Percentiles rank a stretch among this genome's conserved stretches.
These are phyloP conservation scores for Thielaviopsis ethacetica DNA, from an alignment of 2,329 filamentous ascomycete species.

Conservation along the genomic window DNA sequence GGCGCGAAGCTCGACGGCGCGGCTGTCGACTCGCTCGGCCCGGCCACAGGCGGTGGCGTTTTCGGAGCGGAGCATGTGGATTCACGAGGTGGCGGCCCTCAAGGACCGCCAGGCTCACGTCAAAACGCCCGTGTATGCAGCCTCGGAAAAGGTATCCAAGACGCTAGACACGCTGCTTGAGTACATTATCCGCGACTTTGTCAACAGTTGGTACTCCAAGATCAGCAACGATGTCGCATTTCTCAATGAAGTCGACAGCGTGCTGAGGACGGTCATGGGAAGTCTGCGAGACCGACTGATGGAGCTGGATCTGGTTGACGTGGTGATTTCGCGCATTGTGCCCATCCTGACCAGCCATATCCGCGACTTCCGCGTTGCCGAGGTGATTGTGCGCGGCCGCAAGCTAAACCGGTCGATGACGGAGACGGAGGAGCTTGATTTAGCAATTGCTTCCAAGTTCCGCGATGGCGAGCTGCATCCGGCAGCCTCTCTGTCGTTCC, in stretches of 20 bases:
- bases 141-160: constrained; percentile 61
- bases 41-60: constrained; percentile 39
- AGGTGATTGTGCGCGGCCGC: constrained; percentile 69
- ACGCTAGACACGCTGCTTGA: constrained; percentile 66
- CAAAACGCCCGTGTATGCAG: constrained; percentile 53
- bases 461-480: constrained; percentile 75
- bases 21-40: constrained; percentile 21
- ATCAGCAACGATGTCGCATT: constrained; percentile 75
- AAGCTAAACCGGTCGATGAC: constrained; percentile 82
- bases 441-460: constrained; percentile 92
- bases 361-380: constrained; percentile 79
- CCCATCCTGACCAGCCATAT: constrained; percentile 82
- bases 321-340: constrained; percentile 65
- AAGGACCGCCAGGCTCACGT: constrained; percentile 50
- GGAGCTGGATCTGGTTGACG: constrained; percentile 67
- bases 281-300: constrained; percentile 57
- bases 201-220: constrained; percentile 72
- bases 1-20: constrained; percentile 32
- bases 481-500: constrained; percentile 66
- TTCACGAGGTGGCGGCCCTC: constrained; percentile 49
- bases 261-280: constrained; percentile 55
- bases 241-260: constrained; percentile 69
- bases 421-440: constrained; percentile 87
- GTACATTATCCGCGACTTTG: constrained; percentile 65
- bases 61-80: constrained; percentile 47